Evolutionary conservation across 495 filamentous ascomycete genomes (phyloP).

Genomic region (Evernia prunastri): DNA sequence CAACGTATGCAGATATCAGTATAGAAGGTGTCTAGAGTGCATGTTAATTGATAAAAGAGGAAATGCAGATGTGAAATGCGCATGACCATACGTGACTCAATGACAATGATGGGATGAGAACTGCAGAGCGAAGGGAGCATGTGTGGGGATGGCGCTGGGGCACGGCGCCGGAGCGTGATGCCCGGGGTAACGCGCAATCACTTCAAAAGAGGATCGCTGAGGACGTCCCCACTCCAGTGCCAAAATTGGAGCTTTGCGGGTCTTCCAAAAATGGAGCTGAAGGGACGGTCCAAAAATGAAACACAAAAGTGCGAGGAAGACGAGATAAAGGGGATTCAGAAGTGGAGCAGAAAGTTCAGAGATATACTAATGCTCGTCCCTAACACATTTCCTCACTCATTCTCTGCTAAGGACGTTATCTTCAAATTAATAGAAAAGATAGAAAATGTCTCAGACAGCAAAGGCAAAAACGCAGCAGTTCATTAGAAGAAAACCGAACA

Average conservation of each 20-base stretch:
- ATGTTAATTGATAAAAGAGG: neutral
- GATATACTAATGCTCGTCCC: neutral
- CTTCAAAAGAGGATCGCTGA: neutral
- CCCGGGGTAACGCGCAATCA: constrained; percentile 1
- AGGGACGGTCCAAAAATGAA: neutral
- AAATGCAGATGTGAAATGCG: constrained; percentile 4
- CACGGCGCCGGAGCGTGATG: neutral
- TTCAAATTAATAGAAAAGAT: neutral
- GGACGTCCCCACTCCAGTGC: neutral
- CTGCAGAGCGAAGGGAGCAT: constrained; percentile 1
- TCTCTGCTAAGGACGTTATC: neutral
- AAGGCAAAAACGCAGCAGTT: constrained; percentile 24
- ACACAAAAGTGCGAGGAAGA: neutral
- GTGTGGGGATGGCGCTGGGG: constrained; percentile 3
- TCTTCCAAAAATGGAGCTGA: neutral
- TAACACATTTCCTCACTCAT: neutral
- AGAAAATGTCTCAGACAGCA: constrained; percentile 7
- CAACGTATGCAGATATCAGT: constrained; percentile 1
- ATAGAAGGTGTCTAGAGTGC: constrained; percentile 3
- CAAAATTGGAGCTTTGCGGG: neutral
- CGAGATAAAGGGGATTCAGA: neutral
- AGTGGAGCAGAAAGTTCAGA: neutral
- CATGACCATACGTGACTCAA: neutral
- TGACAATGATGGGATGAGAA: neutral
- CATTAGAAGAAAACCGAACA: constrained; percentile 21